Percentiles rank a stretch among this genome's conserved stretches.
Evolutionary conservation across 495 filamentous ascomycete genomes (phyloP).

Genomic region (Penicillium riverlandense): DNA sequence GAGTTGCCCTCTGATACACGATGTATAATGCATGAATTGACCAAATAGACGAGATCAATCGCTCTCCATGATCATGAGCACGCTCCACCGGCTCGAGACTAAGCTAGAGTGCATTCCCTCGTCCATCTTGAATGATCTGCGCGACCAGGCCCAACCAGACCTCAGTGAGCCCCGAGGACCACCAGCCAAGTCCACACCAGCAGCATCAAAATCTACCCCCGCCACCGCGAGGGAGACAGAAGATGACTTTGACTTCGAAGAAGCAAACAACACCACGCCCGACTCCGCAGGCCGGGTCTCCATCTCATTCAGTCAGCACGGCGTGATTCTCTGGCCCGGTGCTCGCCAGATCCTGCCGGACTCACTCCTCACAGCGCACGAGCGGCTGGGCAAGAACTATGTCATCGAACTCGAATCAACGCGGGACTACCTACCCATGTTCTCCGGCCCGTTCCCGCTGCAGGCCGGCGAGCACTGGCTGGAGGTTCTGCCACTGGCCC

Average conservation of each 20-base stretch:
- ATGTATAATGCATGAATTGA: no score
- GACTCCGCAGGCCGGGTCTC: slow-evolving; percentile 29
- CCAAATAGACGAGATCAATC: slow-evolving; percentile 36
- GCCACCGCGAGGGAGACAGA: slow-evolving; percentile 12
- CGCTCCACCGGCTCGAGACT: slow-evolving; percentile 40
- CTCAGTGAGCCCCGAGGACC: neutral
- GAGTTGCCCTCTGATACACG: no score
- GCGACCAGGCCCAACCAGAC: slow-evolving; percentile 18
- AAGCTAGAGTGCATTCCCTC: slow-evolving; percentile 37
- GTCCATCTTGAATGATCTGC: slow-evolving; percentile 27
- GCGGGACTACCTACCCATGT: slow-evolving; percentile 32
- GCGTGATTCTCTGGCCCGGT: slow-evolving; percentile 41
- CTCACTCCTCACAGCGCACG: slow-evolving; percentile 27
- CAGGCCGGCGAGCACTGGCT: slow-evolving; percentile 35
- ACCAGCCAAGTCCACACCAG: no score
- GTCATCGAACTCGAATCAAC: slow-evolving; percentile 39
- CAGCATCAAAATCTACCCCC: slow-evolving; percentile 1
- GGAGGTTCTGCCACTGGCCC: slow-evolving; percentile 28
- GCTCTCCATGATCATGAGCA: slow-evolving; percentile 42
- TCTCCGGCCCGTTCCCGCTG: slow-evolving; percentile 30
- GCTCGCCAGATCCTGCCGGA: slow-evolving; percentile 29
- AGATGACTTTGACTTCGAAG: slow-evolving; percentile 32
- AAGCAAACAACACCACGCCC: slow-evolving; percentile 15
- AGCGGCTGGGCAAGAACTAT: slow-evolving; percentile 38
- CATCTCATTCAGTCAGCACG: slow-evolving; percentile 44